Evolutionary conservation across 1,284 basidiomycete genomes (phyloP).

Genomic region (Earliella scabrosa): DNA sequence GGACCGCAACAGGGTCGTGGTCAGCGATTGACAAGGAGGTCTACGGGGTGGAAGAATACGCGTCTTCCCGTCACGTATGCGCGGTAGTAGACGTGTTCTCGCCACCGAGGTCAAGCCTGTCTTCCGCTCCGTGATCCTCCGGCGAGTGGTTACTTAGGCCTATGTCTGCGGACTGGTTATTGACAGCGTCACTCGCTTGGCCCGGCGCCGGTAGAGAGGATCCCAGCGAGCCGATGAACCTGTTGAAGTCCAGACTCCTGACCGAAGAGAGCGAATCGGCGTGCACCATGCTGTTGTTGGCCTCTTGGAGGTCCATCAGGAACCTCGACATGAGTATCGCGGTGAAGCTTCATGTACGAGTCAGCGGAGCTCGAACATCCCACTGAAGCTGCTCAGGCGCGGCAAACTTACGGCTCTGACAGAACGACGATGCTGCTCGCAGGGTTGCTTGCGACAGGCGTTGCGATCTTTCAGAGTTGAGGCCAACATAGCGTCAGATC

Average conservation of each 20-base stretch:
- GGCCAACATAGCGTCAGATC: too few relatives aligned
- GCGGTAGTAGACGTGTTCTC: too few relatives aligned
- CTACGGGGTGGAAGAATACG: too few relatives aligned
- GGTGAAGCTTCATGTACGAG: background rate
- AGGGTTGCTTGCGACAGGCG: background rate
- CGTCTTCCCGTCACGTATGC: too few relatives aligned
- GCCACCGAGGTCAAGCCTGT: too few relatives aligned
- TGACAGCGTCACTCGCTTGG: too few relatives aligned
- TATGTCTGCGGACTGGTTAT: too few relatives aligned
- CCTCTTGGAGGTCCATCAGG: conserved; percentile 9
- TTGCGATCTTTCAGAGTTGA: background rate
- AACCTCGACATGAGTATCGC: conserved; percentile 8
- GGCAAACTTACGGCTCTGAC: background rate
- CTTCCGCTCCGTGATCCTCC: too few relatives aligned
- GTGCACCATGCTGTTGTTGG: background rate
- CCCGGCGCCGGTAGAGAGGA: background rate
- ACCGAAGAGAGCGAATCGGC: background rate
- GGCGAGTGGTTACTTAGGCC: too few relatives aligned
- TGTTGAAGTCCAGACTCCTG: conserved; percentile 4
- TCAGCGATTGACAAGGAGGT: too few relatives aligned
- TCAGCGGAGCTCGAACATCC: background rate
- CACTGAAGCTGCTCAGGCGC: background rate
- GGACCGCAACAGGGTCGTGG: too few relatives aligned
- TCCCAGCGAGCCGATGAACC: background rate
- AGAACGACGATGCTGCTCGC: background rate